These are phyloP conservation scores for Tillandsia leiboldiana DNA, from an alignment of 176 grass and related monocot genomes.

Conservation along the genomic window DNA sequence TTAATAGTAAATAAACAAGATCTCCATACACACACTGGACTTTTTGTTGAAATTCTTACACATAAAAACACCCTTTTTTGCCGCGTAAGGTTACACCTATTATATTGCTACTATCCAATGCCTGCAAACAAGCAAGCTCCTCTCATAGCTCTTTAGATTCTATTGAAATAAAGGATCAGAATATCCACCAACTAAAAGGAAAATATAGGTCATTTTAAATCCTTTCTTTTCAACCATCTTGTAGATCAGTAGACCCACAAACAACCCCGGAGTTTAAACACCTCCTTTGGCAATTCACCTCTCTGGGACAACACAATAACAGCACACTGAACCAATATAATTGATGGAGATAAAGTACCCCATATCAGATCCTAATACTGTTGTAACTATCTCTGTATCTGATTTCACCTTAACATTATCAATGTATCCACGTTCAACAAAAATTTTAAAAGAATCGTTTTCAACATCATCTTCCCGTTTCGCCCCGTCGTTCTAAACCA, in stretches of 20 bases:
- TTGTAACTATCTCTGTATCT: conserved; percentile 64
- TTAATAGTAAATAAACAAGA: too few relatives aligned
- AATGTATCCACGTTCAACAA: conserved; percentile 51
- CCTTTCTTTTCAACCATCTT: conserved; percentile 23
- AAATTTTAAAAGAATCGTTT: conserved; percentile 74
- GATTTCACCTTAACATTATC: conserved; percentile 36
- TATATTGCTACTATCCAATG: too few relatives aligned
- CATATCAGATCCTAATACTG: conserved; percentile 63
- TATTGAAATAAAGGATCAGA: too few relatives aligned
- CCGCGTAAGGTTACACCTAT: too few relatives aligned
- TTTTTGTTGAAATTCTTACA: too few relatives aligned
- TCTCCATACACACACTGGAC: too few relatives aligned
- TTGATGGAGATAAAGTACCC: conserved; percentile 69
- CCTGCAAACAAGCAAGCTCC: too few relatives aligned
- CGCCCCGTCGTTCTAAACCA: conserved; percentile 55
- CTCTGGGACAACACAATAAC: conserved; percentile 59
- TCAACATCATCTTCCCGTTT: conserved; percentile 57
- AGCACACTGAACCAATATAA: conserved; percentile 64
- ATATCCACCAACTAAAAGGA: too few relatives aligned
- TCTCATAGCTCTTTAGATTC: too few relatives aligned
- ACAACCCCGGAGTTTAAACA: conserved; percentile 46
- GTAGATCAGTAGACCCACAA: conserved; percentile 73
- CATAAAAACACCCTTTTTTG: too few relatives aligned
- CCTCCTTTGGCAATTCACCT: conserved; percentile 61
- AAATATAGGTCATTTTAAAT: too few relatives aligned